Evolutionary conservation across 805 yeast genomes (phyloP), one percentile per base, ranked within the genome.

Genomic region (Yarrowia divulgata): DNA sequence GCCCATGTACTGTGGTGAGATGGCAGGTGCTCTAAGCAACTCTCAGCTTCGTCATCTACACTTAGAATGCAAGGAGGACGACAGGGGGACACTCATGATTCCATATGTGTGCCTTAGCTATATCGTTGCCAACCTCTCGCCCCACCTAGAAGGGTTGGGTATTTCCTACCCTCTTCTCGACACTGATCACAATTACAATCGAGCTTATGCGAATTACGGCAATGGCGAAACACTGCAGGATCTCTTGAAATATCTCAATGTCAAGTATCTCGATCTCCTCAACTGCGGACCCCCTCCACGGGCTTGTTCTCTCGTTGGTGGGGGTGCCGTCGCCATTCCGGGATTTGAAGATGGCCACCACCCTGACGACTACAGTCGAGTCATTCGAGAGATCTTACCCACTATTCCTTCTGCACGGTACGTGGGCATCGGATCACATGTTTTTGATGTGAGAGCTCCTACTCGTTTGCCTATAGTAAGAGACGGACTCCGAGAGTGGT

Each of bases 381-480:
- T 62, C 34, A 64, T 70, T 12, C 71, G 74, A 19, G 66, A 67
- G 10, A 72, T 71, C 3, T 73, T 73, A 32, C 67, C 74, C 16
- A 73, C 75, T 4, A 55, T 72, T n/a, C 71, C 74, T 23, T 70
- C 73, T 1, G 62, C 70, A 32, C 37, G n/a, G n/a, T 63, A 63
- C 32, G 57, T 63, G 12, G 68, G 68, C 1, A 49, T 63, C 8
- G 68, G 68, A 1, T 48, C 57, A 8, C 68, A 63, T 40, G 68
- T 63, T 8, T 63, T 63, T n/a, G 68, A 63, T n/a, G 57, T 63
- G 32, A 12, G 68, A 29, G 39, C 37, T 23, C 23, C 35, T 4
- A 23, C 45, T 8, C 55, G 57, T 3, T 43, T 63, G 10, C 68
- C 68, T 4, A 39, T 48, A 2, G 68, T 63, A 1, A 37, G 68